Evolutionary conservation across 768 basidiomycete species (phyloP), one percentile per base, ranked within the genome.

Genomic region (Erythrobasidium yunnanense): DNA sequence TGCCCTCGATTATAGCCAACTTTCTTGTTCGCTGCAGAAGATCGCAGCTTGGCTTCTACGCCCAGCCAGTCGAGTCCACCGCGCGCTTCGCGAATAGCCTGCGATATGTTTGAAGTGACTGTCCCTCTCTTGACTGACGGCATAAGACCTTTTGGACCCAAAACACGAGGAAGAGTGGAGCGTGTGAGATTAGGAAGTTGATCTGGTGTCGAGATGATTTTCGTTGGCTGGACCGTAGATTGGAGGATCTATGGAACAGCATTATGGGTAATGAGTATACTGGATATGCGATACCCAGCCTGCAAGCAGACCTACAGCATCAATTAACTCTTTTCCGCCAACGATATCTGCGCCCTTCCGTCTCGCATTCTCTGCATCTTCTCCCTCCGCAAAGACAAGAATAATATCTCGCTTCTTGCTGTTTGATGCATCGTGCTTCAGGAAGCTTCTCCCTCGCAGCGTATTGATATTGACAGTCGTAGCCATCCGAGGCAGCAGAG

Each of bases 81-180:
- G 63, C 84, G 82, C 34, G 93, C 81, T 53, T 83, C 83, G 71
- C 83, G 81, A 65, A 99, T 84, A 69, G 87, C 92, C 13, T 84
- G 84, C 15, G 81, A 85, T 45, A 96, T 80, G 67, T 96, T 89
- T 54, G 90, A 87, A 1, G 89, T 88, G 20, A 97, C 93, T 0
- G 92, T 92, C 3, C 95, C 95, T 65, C 91, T 82, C 75, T 91
- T 85, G 68, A 87, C 88, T 5, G 88, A 87, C 11, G 95, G 95
- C 92, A 99, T 95, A 49, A 97, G 78, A 63, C 93, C 93, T 56
- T 88, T 83, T 45, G 90, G 92, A 71, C 93, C 77, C 77, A 87
- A 79, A 76, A 86, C 77, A 78, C 88, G 78, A 75, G 84, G 91
- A 1, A 97, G 81, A 72, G 82, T 85, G 3, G 87, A 71, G 11